Conservation (phyloP, 2,329 filamentous ascomycete species). For the Venturia effusa region DNA sequence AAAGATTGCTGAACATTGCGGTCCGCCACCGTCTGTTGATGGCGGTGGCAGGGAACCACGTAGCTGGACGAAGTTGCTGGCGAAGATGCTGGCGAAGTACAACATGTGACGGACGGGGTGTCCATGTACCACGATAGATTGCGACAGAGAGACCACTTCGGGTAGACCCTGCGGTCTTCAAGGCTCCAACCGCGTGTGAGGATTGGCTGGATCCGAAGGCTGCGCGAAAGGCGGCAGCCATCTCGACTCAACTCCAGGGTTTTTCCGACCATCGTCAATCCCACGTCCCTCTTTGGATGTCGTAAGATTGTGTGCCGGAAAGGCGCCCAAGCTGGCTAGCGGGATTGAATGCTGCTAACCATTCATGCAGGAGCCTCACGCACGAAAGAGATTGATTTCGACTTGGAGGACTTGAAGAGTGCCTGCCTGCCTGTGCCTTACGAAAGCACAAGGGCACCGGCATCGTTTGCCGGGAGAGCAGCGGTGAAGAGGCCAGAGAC, state of each 20-base stretch:
- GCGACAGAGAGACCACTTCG: not conserved
- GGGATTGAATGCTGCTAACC: not conserved
- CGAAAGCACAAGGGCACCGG: not conserved
- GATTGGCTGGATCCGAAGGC: not conserved
- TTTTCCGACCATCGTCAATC: not conserved
- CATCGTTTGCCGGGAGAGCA: not conserved
- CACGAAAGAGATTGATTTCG: not conserved
- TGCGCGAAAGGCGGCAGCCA: not conserved
- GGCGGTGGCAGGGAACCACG: not conserved
- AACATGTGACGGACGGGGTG: not conserved
- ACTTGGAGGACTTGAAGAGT: not conserved
- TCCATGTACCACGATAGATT: not conserved
- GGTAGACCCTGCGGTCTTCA: not conserved
- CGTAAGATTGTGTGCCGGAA: not conserved
- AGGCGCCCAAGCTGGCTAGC: not conserved
- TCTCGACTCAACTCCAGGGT: conserved; percentile 1
- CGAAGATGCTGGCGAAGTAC: not conserved
- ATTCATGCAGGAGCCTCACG: not conserved
- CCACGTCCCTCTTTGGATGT: not conserved
- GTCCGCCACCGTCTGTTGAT: not conserved
- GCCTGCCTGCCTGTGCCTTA: not conserved
- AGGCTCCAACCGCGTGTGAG: not conserved
- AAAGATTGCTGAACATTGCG: not conserved
- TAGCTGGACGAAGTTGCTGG: not conserved
- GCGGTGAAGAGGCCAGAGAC: not conserved